These are phyloP conservation scores for Vigna angularis DNA, from an alignment of 306 rosid genomes.

Conservation along the genomic window DNA sequence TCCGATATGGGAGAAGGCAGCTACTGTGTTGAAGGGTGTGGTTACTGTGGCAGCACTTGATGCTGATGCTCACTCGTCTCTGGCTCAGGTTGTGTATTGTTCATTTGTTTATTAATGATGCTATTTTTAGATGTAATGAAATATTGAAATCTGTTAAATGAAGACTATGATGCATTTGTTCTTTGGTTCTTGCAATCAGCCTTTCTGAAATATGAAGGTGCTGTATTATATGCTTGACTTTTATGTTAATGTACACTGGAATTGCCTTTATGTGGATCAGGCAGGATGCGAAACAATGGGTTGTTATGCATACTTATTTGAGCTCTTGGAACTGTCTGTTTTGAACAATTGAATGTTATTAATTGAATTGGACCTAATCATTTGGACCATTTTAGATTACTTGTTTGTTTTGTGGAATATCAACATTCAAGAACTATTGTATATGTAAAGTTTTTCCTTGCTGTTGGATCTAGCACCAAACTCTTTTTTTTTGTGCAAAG, in stretches of 20 bases:
- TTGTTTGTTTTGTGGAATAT: slow-evolving; percentile 22
- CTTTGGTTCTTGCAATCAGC: slow-evolving; percentile 32
- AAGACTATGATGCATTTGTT: slow-evolving; percentile 5
- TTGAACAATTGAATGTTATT: neutral
- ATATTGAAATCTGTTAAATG: slow-evolving; percentile 32
- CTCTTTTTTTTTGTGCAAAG: neutral
- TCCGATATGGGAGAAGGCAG: slow-evolving; percentile 95
- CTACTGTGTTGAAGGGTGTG: slow-evolving; percentile 88
- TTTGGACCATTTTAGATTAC: neutral
- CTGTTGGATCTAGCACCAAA: neutral
- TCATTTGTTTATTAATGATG: slow-evolving; percentile 32
- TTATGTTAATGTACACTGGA: neutral
- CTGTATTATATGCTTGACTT: neutral
- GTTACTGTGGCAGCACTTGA: slow-evolving; percentile 94
- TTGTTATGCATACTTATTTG: slow-evolving; percentile 1
- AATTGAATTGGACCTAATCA: slow-evolving; percentile 21
- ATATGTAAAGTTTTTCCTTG: neutral
- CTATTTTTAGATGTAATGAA: slow-evolving; percentile 24
- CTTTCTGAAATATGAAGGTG: slow-evolving; percentile 25
- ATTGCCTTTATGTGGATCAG: slow-evolving; percentile 3
- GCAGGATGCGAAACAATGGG: slow-evolving; percentile 2
- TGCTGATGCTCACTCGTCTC: slow-evolving; percentile 88
- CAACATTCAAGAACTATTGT: neutral
- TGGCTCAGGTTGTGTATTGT: slow-evolving; percentile 79
- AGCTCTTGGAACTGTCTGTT: slow-evolving; percentile 14